These are phyloP conservation scores for Cladobotryum protrusum DNA, from an alignment of 2,329 filamentous ascomycete genomes.

Conservation along the genomic window DNA sequence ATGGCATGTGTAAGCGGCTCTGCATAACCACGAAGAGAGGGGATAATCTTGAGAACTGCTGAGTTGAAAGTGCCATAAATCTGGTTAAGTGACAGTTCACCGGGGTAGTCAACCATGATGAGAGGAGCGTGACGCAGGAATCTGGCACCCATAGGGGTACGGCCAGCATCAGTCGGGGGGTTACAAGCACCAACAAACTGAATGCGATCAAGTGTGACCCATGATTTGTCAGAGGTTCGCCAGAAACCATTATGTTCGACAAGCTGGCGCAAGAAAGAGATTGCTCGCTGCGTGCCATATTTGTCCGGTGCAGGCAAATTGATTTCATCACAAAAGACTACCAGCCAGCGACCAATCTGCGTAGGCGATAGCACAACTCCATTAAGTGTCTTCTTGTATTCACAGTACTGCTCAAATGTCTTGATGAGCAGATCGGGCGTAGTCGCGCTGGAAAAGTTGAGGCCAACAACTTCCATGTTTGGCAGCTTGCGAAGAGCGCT, in stretches of 20 bases:
- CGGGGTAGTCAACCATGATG: constrained; percentile 99
- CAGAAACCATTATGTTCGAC: constrained; percentile 99
- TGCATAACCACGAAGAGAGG: constrained; percentile 87
- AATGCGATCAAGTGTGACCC: constrained; percentile 95
- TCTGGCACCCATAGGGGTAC: constrained; percentile 85
- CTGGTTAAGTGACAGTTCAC: constrained; percentile 86
- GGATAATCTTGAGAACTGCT: constrained; percentile 93
- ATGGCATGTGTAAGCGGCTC: constrained; percentile 94
- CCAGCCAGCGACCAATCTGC: constrained; percentile 95
- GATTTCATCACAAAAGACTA: constrained; percentile 99
- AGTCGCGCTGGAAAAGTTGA: constrained; percentile 98
- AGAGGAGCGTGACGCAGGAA: constrained; percentile 97
- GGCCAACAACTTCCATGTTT: constrained; percentile 97
- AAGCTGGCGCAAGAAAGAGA: constrained; percentile 93
- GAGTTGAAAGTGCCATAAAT: constrained; percentile 99
- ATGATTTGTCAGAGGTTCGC: constrained; percentile 94
- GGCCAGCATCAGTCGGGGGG: constrained; percentile 92
- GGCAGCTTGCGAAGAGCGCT: constrained; percentile 93
- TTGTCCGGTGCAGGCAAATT: constrained; percentile 96
- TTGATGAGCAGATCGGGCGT: constrained; percentile 97
- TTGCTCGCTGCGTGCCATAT: constrained; percentile 94
- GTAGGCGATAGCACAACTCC: constrained; percentile 92
- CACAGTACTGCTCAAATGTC: constrained; percentile 98
- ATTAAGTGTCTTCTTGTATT: constrained; percentile 97
- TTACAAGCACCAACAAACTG: constrained; percentile 99